Base-by-base conservation (phyloP, 306 rosid genomes). In the Prunus fruticosa region DNA sequence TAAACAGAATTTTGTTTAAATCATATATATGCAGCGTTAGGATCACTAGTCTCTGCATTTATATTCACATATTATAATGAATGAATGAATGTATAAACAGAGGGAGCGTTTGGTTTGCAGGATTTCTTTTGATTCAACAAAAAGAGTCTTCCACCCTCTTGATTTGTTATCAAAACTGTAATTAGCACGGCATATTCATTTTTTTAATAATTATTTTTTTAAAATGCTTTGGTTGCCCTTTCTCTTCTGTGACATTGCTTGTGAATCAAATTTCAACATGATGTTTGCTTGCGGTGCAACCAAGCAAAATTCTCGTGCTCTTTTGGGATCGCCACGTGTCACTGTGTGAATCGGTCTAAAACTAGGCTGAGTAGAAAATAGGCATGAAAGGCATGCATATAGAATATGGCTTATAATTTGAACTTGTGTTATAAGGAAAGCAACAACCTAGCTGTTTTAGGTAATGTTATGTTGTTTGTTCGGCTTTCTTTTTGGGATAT, bases 81-180 rank as follows among this genome's bases (percentile, higher is more conserved):
- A 84, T 79, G 80, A 85, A 82, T 64, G 83, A 82, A 64, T 82
- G 81, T 79, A 77, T 65, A 80, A 77, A 32, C 61, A 77, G 76
- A 78, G 82, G 80, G 78, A 82, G 87, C 79, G 77, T 86, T 85
- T 84, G 76, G 78, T 81, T 77, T 69, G 83, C 86, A 61, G 81
- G 83, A 74, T 75, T 69, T 76, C 84, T 80, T 76, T 61, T 81
- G 71, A 80, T 69, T 52, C 77, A 82, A 12, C 68, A 22, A 11
- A 61, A 71, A 64, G 50, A 25, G 25, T 51, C n/a, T 16, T 14
- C 14, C 76, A 45, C 63, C 6, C 57, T 56, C 50, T 72, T 72
- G 41, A 80, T 87, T 84, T 84, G 82, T 74, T 79, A 85, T 80
- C 81, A 86, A 86, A 80, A 87, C 91, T 88, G 97, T 92, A 90